A percentile compares a stretch with the other conserved stretches of the same genome.
phyloP scores from a whole-genome alignment of 805 yeast genomes.

The Saccharomyces paradoxus region DNA sequence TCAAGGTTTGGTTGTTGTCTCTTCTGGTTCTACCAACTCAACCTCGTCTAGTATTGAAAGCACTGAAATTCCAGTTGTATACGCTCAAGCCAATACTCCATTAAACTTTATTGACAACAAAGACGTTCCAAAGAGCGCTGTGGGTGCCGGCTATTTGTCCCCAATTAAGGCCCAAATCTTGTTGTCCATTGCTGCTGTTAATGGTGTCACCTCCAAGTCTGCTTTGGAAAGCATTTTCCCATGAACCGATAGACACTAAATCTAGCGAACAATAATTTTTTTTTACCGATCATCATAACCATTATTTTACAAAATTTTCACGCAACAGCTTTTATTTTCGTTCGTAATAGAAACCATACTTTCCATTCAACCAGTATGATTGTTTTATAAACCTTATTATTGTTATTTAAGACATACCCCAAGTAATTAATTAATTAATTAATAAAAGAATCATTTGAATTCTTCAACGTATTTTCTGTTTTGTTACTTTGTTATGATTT shows the following conservation, averaged over 20 bases:
- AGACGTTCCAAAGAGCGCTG: conserved; percentile 22
- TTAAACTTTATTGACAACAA: conserved; percentile 11
- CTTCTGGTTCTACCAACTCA: conserved; percentile 15
- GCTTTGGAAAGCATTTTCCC: conserved; percentile 7
- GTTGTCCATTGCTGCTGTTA: conserved; percentile 24
- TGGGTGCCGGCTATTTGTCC: conserved; percentile 28
- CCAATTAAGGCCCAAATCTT: conserved; percentile 29
- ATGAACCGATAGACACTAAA: neutral
- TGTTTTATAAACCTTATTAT: neutral
- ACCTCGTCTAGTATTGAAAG: conserved; percentile 13
- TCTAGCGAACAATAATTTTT: neutral
- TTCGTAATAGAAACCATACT: neutral
- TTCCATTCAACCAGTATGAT: neutral
- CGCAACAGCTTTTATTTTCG: neutral
- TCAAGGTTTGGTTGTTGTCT: conserved; percentile 23
- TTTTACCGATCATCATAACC: neutral
- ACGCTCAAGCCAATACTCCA: conserved; percentile 18
- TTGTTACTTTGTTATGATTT: too few relatives aligned
- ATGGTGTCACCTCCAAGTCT: conserved; percentile 14
- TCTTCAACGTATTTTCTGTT: too few relatives aligned
- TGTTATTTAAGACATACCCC: neutral
- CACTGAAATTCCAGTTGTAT: conserved; percentile 22
- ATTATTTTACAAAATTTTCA: neutral
- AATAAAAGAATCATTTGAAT: neutral
- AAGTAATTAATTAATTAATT: neutral